phyloP scores from a whole-genome alignment of 2,329 filamentous ascomycete species.

The Pseudodiploospora longispora region DNA sequence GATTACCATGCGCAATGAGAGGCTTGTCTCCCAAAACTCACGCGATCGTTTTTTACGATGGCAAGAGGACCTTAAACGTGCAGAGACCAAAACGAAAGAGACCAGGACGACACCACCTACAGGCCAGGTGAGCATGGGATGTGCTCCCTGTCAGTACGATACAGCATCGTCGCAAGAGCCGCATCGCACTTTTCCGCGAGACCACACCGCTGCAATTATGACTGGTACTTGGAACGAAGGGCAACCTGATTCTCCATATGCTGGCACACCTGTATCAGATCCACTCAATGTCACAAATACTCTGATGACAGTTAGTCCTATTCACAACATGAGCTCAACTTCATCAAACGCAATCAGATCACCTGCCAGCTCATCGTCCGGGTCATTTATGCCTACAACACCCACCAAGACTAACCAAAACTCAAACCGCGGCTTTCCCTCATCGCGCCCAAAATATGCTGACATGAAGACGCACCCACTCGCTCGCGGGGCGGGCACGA shows the following conservation, averaged over 20 bases:
- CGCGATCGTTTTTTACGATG: conserved; percentile 73
- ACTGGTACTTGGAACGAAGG: conserved; percentile 56
- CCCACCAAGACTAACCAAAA: background rate
- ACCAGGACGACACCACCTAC: conserved; percentile 10
- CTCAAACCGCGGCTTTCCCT: background rate
- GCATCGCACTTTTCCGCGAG: conserved; percentile 22
- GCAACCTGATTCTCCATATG: conserved; percentile 49
- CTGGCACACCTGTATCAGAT: conserved; percentile 19
- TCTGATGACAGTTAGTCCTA: conserved; percentile 5
- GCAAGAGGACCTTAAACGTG: conserved; percentile 62
- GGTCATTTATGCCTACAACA: background rate
- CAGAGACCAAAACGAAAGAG: conserved; percentile 38
- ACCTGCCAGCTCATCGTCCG: background rate
- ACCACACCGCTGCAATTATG: conserved; percentile 47
- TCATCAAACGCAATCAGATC: background rate
- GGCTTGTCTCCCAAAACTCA: conserved; percentile 71
- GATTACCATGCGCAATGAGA: conserved; percentile 62
- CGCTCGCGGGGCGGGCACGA: background rate
- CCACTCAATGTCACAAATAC: conserved; percentile 10
- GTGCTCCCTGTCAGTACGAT: conserved; percentile 25
- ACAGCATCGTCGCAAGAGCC: conserved; percentile 20
- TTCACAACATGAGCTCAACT: conserved; percentile 2
- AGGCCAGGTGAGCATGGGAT: conserved; percentile 11
- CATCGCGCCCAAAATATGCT: conserved; percentile 1
- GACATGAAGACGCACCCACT: background rate